Percentiles rank a stretch among this genome's conserved stretches.
Conservation (phyloP, 768 basidiomycete genomes). For the Amanita subjunquillea region DNA sequence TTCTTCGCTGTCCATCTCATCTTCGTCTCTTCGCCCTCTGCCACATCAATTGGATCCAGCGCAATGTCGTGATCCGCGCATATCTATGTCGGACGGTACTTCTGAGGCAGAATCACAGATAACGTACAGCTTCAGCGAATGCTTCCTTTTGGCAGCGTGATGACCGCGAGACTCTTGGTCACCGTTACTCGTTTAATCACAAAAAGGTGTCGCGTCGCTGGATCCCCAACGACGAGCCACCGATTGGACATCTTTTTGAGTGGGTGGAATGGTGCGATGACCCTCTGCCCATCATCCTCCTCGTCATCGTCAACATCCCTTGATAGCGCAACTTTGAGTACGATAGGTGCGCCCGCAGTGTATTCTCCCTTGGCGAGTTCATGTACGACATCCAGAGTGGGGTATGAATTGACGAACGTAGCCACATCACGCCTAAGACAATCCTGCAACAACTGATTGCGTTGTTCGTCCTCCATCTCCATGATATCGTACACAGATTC, state of each 20-base stretch:
- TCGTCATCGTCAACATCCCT: slow-evolving; percentile 79
- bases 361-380: slow-evolving; percentile 84
- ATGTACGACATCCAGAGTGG: slow-evolving; percentile 83
- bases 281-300: slow-evolving; percentile 62
- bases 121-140: too few relatives aligned
- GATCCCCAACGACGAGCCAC: slow-evolving; percentile 96
- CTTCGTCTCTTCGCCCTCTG: too few relatives aligned
- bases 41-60: too few relatives aligned
- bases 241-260: slow-evolving; percentile 86
- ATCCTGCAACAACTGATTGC: slow-evolving; percentile 66
- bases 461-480: slow-evolving; percentile 93
- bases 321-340: slow-evolving; percentile 67
- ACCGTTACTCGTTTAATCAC: slow-evolving; percentile 86
- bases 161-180: slow-evolving; percentile 77
- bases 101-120: too few relatives aligned
- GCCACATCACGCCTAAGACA: slow-evolving; percentile 80
- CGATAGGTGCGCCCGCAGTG: slow-evolving; percentile 77
- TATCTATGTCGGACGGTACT: too few relatives aligned
- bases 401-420: slow-evolving; percentile 92
- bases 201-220: slow-evolving; percentile 65
- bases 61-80: too few relatives aligned
- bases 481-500: slow-evolving; percentile 95
- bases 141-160: too few relatives aligned
- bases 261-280: slow-evolving; percentile 90
- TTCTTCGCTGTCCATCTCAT: too few relatives aligned